A percentile compares a stretch with the other conserved stretches of the same genome.
These are phyloP conservation scores for Lepidium campestre DNA, from an alignment of 441 rosid genomes.

Conservation along the genomic window DNA sequence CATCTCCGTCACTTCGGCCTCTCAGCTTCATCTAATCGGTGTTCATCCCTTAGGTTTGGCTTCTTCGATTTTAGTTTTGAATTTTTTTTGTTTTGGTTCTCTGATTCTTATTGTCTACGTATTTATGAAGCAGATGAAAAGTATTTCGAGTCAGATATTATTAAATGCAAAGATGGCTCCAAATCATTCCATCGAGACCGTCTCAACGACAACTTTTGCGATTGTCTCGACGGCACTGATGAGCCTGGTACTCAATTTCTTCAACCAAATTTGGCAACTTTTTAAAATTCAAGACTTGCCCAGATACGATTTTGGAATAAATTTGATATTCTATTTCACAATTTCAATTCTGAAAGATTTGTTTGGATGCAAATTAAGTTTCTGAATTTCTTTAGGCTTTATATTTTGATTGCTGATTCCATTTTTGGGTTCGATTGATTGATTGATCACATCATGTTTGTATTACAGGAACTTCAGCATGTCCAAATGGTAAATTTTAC, in stretches of 20 bases:
- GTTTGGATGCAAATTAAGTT: neutral
- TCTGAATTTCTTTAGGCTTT: neutral
- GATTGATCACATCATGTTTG: constrained; percentile 15
- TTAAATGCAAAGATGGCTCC: constrained; percentile 84
- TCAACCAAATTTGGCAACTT: neutral
- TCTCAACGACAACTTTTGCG: constrained; percentile 85
- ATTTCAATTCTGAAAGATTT: too few relatives aligned
- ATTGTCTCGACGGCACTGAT: constrained; percentile 88
- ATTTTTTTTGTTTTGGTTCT: neutral
- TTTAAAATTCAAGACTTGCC: neutral
- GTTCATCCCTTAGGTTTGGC: constrained; percentile 61
- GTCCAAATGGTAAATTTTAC: constrained; percentile 77
- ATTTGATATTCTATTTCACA: too few relatives aligned
- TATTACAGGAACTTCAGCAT: constrained; percentile 82
- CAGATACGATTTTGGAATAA: too few relatives aligned
- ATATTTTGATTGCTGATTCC: neutral
- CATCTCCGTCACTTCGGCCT: constrained; percentile 25
- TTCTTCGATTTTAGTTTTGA: neutral
- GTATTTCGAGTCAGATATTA: constrained; percentile 51
- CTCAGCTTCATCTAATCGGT: constrained; percentile 35
- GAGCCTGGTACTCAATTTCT: constrained; percentile 64
- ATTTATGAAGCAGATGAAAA: constrained; percentile 46
- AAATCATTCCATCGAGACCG: constrained; percentile 66
- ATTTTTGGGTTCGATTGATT: too few relatives aligned
- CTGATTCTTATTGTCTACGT: neutral